Percentiles rank a stretch among this genome's conserved stretches.
These are phyloP conservation scores for Yamadazyma dushanensis DNA, from an alignment of 1,139 yeast species.

Conservation along the genomic window DNA sequence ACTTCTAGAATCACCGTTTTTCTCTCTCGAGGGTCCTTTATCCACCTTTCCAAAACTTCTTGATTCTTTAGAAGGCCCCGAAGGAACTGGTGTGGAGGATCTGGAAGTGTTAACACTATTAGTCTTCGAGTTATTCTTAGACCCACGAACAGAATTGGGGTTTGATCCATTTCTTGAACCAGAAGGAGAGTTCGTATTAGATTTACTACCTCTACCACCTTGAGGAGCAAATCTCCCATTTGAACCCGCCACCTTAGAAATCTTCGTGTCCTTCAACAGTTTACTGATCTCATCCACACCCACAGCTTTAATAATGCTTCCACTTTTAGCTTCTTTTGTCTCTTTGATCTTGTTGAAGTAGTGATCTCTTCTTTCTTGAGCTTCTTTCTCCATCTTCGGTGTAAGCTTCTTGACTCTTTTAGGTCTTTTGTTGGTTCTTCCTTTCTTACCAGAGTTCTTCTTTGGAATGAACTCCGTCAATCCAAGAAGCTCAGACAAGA, in stretches of 20 bases:
- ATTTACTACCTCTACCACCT: not conserved
- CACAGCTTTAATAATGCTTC: conserved; percentile 44
- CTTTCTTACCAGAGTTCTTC: conserved; percentile 15
- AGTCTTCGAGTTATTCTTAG: conserved; percentile 4
- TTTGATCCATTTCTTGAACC: conserved; percentile 8
- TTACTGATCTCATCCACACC: conserved; percentile 27
- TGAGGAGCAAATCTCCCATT: not conserved
- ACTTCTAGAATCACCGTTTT: too few relatives aligned
- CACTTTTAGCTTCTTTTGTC: conserved; percentile 37
- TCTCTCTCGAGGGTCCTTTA: too few relatives aligned
- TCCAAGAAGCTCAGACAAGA: conserved; percentile 49
- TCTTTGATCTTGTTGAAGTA: conserved; percentile 35
- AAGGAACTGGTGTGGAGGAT: conserved; percentile 7
- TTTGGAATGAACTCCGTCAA: conserved; percentile 42
- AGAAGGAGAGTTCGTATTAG: conserved; percentile 2
- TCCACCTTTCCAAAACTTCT: not conserved
- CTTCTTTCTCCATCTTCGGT: conserved; percentile 25
- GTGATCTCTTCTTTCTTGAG: conserved; percentile 40
- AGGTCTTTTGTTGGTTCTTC: conserved; percentile 24
- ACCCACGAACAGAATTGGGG: not conserved
- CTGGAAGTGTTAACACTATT: conserved; percentile 8
- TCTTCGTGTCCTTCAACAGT: conserved; percentile 20
- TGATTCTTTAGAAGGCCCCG: too few relatives aligned
- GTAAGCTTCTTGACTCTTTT: conserved; percentile 25
- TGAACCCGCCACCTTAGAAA: conserved; percentile 4